Base-by-base conservation (phyloP, 805 yeast genomes). In the Cyberlindnera mycetangii region DNA sequence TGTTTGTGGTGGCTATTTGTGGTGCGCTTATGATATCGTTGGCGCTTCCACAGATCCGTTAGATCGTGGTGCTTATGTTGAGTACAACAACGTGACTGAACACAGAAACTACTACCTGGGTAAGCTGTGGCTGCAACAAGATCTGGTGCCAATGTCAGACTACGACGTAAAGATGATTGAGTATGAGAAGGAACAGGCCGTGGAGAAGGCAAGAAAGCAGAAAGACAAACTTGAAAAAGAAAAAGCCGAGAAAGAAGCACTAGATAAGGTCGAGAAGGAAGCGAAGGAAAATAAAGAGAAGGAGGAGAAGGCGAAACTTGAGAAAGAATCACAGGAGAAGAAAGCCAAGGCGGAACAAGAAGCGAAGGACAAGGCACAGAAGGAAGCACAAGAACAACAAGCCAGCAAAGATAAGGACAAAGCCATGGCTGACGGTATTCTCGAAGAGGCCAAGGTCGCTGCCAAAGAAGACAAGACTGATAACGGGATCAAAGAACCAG, bases 1-100 rank as follows among this genome's bases (percentile, higher is more conserved):
- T 1, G 68, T 74, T 50, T 80, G 86, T 62, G 65, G 68, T 20
- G 67, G 70, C 17, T 80, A 80, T 55, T 54, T 75, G 24, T 80
- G 85, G 85, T 79, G 85, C 65, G 84, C 83, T 1, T 78, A 78
- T 55, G 75, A 76, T 45, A 58, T 68, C 17, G 62, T 79, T 46
- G 85, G 85, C 15, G 66, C 56, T 2, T 53, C 59, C 2, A 35
- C 48, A 2, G 58, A 56, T 31, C 56, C 55, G 12, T 25, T 31
- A 17, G 55, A 56, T 39, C 54, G 59, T 40, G 66, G 65, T 24
- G 37, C 37, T 5, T 46, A 37, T 31, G 47, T 61, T 22, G 52
- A 48, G 32, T 61, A 60, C 28, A 56, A 59, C 34, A 52, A 56
- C 37, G 20, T 47, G 22, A 59, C 64, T 0, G 52, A 49, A 24